A percentile compares a stretch with the other conserved stretches of the same genome.
These are phyloP conservation scores for Cruciata laevipes DNA, from an alignment of 257 asterid genomes.

Conservation along the genomic window DNA sequence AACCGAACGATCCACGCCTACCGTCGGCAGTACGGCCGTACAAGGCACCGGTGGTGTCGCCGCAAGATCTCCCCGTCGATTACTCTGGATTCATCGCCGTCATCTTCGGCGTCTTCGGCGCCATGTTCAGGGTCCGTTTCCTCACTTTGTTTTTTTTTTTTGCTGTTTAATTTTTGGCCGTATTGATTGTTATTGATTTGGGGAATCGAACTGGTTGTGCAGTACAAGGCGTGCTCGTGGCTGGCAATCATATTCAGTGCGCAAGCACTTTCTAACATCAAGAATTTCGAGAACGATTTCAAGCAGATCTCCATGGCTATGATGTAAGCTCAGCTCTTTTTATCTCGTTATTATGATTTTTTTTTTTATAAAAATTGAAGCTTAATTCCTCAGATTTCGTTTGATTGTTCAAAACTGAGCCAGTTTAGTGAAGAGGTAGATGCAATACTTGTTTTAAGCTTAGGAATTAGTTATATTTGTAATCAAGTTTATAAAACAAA, in stretches of 20 bases:
- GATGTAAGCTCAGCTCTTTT: slow-evolving; percentile 52
- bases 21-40: slow-evolving; percentile 26
- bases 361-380: not conserved
- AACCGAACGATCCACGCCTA: slow-evolving; percentile 27
- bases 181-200: not conserved
- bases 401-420: too few species aligned
- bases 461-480: too few species aligned
- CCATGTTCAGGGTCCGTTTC: slow-evolving; percentile 42
- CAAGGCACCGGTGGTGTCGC: slow-evolving; percentile 28
- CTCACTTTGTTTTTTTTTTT: too few species aligned
- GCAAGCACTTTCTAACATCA: slow-evolving; percentile 87
- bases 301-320: slow-evolving; percentile 99
- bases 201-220: slow-evolving; percentile 13
- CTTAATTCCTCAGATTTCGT: too few species aligned
- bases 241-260: slow-evolving; percentile 82
- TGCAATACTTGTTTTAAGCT: not conserved
- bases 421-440: not conserved
- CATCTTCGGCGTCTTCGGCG: slow-evolving; percentile 74
- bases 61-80: slow-evolving; percentile 70
- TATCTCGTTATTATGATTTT: not conserved
- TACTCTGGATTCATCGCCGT: slow-evolving; percentile 86
- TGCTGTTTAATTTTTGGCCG: not conserved
- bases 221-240: slow-evolving; percentile 95
- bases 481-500: too few species aligned
- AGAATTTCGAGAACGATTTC: slow-evolving; percentile 84